Percentiles rank a stretch among this genome's conserved stretches.
Evolutionary conservation across 257 asterid species (phyloP).

Genomic region (Nemophila menziesii): DNA sequence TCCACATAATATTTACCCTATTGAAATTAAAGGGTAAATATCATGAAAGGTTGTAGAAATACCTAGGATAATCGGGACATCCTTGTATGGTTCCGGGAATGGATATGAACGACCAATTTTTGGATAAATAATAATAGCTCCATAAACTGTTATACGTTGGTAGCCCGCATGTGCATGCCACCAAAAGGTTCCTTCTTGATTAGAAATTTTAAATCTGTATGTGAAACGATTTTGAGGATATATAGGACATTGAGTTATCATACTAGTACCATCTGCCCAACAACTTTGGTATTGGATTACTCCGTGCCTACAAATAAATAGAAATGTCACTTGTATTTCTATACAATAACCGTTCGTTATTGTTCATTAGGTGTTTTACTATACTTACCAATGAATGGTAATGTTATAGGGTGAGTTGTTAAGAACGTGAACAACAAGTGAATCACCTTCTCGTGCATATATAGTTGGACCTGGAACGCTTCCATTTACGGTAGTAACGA

Average conservation of each 20-base stretch:
- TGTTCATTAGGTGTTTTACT: too few species aligned
- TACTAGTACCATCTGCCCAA: background rate
- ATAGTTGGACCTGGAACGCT: background rate
- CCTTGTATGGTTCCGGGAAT: background rate
- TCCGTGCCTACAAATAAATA: background rate
- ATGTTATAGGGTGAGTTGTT: background rate
- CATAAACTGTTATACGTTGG: background rate
- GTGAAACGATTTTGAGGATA: background rate
- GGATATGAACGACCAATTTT: background rate
- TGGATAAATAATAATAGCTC: background rate
- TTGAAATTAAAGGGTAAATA: too few species aligned
- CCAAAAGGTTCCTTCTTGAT: background rate
- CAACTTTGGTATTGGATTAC: background rate
- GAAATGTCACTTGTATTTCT: too few species aligned
- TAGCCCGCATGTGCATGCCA: conserved; percentile 1
- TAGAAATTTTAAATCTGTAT: background rate
- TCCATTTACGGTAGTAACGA: background rate
- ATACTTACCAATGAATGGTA: background rate
- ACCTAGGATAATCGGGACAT: background rate
- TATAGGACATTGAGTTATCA: background rate
- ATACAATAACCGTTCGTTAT: too few species aligned
- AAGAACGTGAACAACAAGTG: background rate
- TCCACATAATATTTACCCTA: too few species aligned
- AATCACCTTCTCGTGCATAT: background rate
- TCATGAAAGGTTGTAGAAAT: background rate